These are phyloP conservation scores for Crithidia bombi DNA, from an alignment of 208 protist genomes.

Conservation along the genomic window DNA sequence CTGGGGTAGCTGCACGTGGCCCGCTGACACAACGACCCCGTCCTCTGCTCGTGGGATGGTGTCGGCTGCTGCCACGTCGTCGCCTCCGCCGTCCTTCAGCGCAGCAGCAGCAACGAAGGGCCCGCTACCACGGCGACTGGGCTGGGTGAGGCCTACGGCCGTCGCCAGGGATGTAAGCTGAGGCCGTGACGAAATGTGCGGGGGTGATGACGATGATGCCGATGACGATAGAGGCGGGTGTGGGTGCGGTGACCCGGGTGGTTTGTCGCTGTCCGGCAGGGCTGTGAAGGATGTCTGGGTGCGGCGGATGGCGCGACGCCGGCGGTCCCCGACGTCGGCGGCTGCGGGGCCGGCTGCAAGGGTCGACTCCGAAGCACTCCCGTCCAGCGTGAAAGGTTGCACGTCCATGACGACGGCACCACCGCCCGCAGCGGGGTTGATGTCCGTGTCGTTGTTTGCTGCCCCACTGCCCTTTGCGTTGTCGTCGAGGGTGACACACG, in stretches of 20 bases:
- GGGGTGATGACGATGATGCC: neutral
- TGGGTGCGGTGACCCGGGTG: neutral
- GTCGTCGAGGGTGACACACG: neutral
- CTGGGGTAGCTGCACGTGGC: neutral
- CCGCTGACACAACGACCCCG: neutral
- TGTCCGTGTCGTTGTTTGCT: neutral
- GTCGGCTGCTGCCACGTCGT: neutral
- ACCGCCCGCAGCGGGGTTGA: neutral
- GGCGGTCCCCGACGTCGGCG: neutral
- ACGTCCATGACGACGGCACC: neutral
- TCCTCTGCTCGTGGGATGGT: neutral
- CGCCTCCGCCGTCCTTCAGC: neutral
- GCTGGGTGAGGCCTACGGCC: neutral
- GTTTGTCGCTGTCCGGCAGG: neutral
- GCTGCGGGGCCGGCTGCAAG: neutral
- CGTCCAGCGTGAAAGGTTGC: neutral
- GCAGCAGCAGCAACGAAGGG: no score
- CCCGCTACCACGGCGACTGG: neutral
- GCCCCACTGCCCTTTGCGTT: no score
- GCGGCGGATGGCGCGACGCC: constrained; percentile 1
- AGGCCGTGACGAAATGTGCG: neutral
- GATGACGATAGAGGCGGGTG: neutral
- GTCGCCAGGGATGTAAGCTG: no score
- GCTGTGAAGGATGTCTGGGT: neutral
- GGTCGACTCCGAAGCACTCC: neutral